Percentiles rank a stretch among this genome's conserved stretches.
Conservation (phyloP, 2,329 filamentous ascomycete species). For the Monilinia aucupariae region DNA sequence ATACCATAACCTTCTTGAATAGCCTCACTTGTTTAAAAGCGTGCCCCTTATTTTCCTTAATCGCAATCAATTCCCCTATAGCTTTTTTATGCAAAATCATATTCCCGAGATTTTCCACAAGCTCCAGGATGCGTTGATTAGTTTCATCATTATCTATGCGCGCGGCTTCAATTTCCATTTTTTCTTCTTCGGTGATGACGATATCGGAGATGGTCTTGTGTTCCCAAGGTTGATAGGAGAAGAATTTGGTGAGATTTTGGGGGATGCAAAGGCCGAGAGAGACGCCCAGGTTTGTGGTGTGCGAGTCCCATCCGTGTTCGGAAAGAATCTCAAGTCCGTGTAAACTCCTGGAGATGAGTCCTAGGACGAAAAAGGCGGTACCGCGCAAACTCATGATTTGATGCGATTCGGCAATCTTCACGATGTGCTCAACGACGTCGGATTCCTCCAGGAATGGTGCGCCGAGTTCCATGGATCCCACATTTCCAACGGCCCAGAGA, state of each 20-base stretch:
- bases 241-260: slow-evolving; percentile 67
- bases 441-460: slow-evolving; percentile 88
- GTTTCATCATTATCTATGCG: slow-evolving; percentile 52
- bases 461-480: slow-evolving; percentile 95
- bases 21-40: slow-evolving; percentile 71
- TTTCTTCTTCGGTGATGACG: slow-evolving; percentile 41
- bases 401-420: slow-evolving; percentile 80
- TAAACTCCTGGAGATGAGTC: slow-evolving; percentile 83
- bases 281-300: slow-evolving; percentile 73
- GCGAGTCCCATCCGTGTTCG: slow-evolving; percentile 89
- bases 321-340: slow-evolving; percentile 89
- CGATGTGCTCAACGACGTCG: slow-evolving; percentile 81
- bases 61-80: slow-evolving; percentile 71
- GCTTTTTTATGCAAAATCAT: slow-evolving; percentile 88
- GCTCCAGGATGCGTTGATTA: slow-evolving; percentile 72
- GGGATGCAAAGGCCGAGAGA: slow-evolving; percentile 87
- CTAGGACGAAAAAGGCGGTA: slow-evolving; percentile 93
- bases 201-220: slow-evolving; percentile 33
- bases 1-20: slow-evolving; percentile 77
- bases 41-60: slow-evolving; percentile 68
- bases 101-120: slow-evolving; percentile 85
- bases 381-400: slow-evolving; percentile 89
- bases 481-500: slow-evolving; percentile 95
- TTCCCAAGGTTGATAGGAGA: slow-evolving; percentile 62
- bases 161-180: slow-evolving; percentile 42